Conservation (phyloP, 257 asterid genomes). For the Nicotiana attenuata region DNA sequence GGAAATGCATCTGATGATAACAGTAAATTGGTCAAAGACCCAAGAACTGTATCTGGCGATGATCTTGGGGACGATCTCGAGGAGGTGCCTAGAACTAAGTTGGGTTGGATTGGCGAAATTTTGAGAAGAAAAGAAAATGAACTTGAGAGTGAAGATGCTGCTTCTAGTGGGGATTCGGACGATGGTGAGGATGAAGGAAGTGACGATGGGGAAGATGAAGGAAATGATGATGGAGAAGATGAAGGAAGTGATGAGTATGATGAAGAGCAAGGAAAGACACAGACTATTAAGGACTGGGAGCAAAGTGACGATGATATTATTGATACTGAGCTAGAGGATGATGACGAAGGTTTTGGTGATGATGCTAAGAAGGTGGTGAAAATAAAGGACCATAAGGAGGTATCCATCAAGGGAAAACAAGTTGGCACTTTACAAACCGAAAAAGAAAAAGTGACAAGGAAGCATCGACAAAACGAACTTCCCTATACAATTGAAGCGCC, state of each 20-base stretch:
- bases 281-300: slow-evolving; percentile 84
- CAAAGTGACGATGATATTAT: slow-evolving; percentile 84
- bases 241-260: slow-evolving; percentile 41
- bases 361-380: slow-evolving; percentile 18
- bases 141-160: slow-evolving; percentile 19
- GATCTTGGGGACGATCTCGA: slow-evolving; percentile 82
- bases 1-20: slow-evolving; percentile 45
- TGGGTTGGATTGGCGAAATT: slow-evolving; percentile 57
- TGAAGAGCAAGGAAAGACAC: slow-evolving; percentile 31
- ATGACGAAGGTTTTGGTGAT: slow-evolving; percentile 30
- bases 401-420: slow-evolving; percentile 26
- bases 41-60: slow-evolving; percentile 71
- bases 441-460: slow-evolving; percentile 22
- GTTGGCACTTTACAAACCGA: slow-evolving; percentile 12
- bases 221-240: slow-evolving; percentile 33
- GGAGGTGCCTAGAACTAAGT: slow-evolving; percentile 38
- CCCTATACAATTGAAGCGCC: slow-evolving; percentile 97
- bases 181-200: slow-evolving; percentile 28
- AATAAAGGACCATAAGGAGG: slow-evolving; percentile 21
- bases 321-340: slow-evolving; percentile 45
- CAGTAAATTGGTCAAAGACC: slow-evolving; percentile 31
- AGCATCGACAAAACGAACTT: slow-evolving; percentile 51
- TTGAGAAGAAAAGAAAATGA: slow-evolving; percentile 26
- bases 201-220: slow-evolving; percentile 44
- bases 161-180: slow-evolving; percentile 15